Conservation (phyloP, 805 yeast species). For the Kodamaea kakaduensis region DNA sequence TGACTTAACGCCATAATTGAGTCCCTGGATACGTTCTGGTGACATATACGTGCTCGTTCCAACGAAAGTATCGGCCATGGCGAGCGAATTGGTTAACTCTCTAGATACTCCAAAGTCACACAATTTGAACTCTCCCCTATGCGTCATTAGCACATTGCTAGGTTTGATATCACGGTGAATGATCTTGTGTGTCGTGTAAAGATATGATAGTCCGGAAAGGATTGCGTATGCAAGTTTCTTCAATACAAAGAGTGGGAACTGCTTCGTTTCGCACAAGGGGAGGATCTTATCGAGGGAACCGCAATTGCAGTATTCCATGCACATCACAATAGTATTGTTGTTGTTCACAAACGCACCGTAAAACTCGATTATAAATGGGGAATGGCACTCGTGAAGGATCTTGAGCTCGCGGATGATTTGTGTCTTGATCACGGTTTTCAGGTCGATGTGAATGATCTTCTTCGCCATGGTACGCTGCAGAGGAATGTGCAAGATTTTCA, state of each 20-base stretch:
- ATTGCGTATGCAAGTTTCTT: conserved; percentile 74
- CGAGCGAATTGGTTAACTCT: conserved; percentile 82
- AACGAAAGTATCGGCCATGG: conserved; percentile 89
- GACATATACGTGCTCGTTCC: conserved; percentile 97
- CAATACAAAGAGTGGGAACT: conserved; percentile 58
- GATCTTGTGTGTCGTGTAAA: conserved; percentile 79
- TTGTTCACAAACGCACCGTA: conserved; percentile 79
- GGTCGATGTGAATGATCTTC: conserved; percentile 81
- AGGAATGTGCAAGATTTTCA: conserved; percentile 84
- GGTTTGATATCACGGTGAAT: conserved; percentile 97
- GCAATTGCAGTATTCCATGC: conserved; percentile 96
- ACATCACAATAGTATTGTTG: conserved; percentile 71
- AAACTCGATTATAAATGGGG: conserved; percentile 79
- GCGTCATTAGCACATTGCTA: conserved; percentile 83
- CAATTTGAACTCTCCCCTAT: conserved; percentile 80
- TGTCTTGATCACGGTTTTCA: conserved; percentile 69
- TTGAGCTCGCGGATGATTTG: conserved; percentile 86
- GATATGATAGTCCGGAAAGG: conserved; percentile 72
- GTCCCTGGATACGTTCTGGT: conserved; percentile 96
- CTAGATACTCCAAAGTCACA: conserved; percentile 97
- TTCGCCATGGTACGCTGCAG: conserved; percentile 87
- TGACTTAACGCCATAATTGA: conserved; percentile 86
- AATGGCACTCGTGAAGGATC: conserved; percentile 85
- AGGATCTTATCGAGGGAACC: conserved; percentile 84
- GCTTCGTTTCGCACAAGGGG: conserved; percentile 39